Percentiles rank a stretch among this genome's conserved stretches.
These are phyloP conservation scores for Fistulifera pelliculosa DNA, from an alignment of 108 stramenopile species.

Conservation along the genomic window DNA sequence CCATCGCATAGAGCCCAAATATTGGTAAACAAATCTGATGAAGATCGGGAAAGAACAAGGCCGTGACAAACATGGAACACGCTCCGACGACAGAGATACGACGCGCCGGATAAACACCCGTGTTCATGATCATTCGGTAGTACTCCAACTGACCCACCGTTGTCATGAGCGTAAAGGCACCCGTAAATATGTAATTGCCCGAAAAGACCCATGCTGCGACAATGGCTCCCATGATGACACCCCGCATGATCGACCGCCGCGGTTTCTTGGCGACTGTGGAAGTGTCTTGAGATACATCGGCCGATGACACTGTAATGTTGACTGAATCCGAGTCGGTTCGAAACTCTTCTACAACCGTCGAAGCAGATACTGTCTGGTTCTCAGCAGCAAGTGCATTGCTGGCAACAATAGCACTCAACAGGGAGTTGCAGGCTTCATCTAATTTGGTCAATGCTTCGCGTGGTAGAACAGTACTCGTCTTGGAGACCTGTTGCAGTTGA, in stretches of 20 bases:
- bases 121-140: conserved; percentile 91
- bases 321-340: conserved; percentile 8
- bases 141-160: conserved; percentile 88
- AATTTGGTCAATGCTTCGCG: conserved; percentile 18
- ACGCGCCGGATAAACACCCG: conserved; percentile 89
- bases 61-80: conserved; percentile 79
- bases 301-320: conserved; percentile 5
- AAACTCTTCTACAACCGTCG: conserved; percentile 28
- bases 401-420: not conserved
- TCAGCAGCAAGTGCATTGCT: conserved; percentile 1
- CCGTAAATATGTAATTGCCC: conserved; percentile 86
- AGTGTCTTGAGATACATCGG: not conserved
- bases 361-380: too few species aligned
- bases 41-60: conserved; percentile 63
- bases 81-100: conserved; percentile 82
- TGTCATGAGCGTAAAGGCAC: conserved; percentile 83
- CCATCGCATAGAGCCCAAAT: conserved; percentile 73
- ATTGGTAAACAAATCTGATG: conserved; percentile 78
- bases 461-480: not conserved
- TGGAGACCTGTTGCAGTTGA: conserved; percentile 27
- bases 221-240: conserved; percentile 73
- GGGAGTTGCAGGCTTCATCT: conserved; percentile 4
- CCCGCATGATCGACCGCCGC: conserved; percentile 65
- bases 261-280: conserved; percentile 4
- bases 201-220: conserved; percentile 90